phyloP scores from a whole-genome alignment of 2,329 filamentous ascomycete genomes.

The Arachnomyces sp. region DNA sequence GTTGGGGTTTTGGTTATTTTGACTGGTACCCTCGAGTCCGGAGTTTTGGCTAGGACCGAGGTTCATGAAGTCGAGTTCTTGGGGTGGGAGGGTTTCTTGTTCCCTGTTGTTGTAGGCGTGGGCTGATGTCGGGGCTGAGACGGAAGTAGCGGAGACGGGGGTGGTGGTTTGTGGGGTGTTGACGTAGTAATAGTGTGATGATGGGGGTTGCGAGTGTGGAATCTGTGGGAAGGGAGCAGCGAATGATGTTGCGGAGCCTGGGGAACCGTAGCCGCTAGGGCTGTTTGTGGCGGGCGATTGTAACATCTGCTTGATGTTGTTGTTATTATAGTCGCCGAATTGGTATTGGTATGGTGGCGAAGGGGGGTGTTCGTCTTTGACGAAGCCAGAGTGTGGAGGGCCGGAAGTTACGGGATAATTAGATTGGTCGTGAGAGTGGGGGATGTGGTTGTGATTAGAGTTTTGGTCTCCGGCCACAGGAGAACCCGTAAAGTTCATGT shows the following conservation, averaged over 20 bases:
- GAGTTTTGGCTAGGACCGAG: slow-evolving; percentile 29
- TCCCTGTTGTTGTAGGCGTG: slow-evolving; percentile 15
- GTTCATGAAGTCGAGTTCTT: slow-evolving; percentile 49
- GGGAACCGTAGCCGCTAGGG: neutral
- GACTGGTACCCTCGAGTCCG: too few species aligned
- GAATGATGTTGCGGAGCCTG: slow-evolving; percentile 12
- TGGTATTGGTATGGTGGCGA: too few species aligned
- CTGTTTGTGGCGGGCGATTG: slow-evolving; percentile 1
- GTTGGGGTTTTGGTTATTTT: too few species aligned
- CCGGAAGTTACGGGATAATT: too few species aligned
- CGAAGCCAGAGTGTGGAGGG: too few species aligned
- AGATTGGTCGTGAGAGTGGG: too few species aligned
- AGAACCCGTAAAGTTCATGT: slow-evolving; percentile 45
- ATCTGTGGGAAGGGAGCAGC: slow-evolving; percentile 28
- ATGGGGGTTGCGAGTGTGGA: slow-evolving; percentile 27
- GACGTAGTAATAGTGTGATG: slow-evolving; percentile 26
- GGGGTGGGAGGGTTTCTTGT: slow-evolving; percentile 20
- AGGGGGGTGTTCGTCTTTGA: too few species aligned
- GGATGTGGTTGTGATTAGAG: slow-evolving; percentile 1
- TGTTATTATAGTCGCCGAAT: too few species aligned
- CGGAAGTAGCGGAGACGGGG: slow-evolving; percentile 18
- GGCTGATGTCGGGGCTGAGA: slow-evolving; percentile 20
- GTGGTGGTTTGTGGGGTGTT: slow-evolving; percentile 24
- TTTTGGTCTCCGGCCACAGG: slow-evolving; percentile 22
- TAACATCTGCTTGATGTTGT: neutral